A percentile compares a stretch with the other conserved stretches of the same genome.
These are phyloP conservation scores for Colletotrichum brevisporum DNA, from an alignment of 2,329 filamentous ascomycete genomes.

Conservation along the genomic window DNA sequence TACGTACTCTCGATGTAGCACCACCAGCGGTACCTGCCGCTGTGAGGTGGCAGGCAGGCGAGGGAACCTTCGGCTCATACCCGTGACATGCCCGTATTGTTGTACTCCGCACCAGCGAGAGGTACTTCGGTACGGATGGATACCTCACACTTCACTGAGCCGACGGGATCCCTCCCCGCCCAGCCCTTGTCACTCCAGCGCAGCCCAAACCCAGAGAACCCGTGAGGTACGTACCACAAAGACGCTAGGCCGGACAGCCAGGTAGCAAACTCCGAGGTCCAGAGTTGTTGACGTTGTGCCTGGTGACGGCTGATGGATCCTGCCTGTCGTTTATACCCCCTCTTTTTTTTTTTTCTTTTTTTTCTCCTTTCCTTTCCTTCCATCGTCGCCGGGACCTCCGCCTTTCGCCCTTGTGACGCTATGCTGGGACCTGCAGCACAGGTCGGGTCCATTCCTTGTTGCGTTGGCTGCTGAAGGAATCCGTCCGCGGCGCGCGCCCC, in stretches of 20 bases:
- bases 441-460: slow-evolving; percentile 32
- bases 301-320: slow-evolving; percentile 3
- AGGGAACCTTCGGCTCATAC: background rate
- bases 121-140: too few species aligned
- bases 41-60: background rate
- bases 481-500: slow-evolving; percentile 27
- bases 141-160: background rate
- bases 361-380: background rate
- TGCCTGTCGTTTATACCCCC: slow-evolving; percentile 10
- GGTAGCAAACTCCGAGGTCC: slow-evolving; percentile 20
- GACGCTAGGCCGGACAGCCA: slow-evolving; percentile 2
- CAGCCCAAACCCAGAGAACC: background rate
- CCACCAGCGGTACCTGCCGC: slow-evolving; percentile 12
- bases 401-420: slow-evolving; percentile 34
- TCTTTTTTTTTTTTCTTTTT: background rate
- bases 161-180: slow-evolving; percentile 29
- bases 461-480: slow-evolving; percentile 38
- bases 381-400: slow-evolving; percentile 30
- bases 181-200: slow-evolving; percentile 6
- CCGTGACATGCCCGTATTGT: background rate
- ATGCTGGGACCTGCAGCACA: slow-evolving; percentile 38
- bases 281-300: slow-evolving; percentile 22
- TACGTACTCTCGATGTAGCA: background rate
- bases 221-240: slow-evolving; percentile 17
- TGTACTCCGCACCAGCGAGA: too few species aligned